phyloP scores from a whole-genome alignment of 495 filamentous ascomycete genomes.

The Aspergillus leporis region DNA sequence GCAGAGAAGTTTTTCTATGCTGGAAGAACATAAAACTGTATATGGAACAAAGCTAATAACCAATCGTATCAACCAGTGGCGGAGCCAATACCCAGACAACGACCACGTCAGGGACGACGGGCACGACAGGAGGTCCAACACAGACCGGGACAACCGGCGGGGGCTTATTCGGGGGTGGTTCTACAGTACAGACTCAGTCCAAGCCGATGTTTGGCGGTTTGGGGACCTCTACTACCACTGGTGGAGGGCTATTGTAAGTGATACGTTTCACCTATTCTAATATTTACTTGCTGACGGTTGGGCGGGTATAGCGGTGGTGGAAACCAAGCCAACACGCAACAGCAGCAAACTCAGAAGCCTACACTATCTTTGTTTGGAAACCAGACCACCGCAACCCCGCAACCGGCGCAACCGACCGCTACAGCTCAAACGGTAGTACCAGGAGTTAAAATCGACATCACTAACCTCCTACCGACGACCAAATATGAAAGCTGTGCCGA shows the following conservation, averaged over 20 bases:
- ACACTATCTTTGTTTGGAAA: conserved; percentile 43
- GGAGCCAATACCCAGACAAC: conserved; percentile 27
- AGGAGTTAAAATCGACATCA: conserved; percentile 75
- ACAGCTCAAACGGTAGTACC: conserved; percentile 48
- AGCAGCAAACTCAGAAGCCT: conserved; percentile 40
- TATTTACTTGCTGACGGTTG: conserved; percentile 15
- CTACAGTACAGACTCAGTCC: conserved; percentile 39
- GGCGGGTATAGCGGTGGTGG: conserved; percentile 23
- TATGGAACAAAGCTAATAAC: not conserved
- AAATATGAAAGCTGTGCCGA: conserved; percentile 87
- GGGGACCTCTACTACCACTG: conserved; percentile 28
- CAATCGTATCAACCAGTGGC: conserved; percentile 20
- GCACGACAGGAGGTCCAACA: too few relatives aligned
- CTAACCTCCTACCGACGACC: conserved; percentile 78
- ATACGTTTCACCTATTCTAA: conserved; percentile 15
- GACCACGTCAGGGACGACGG: conserved; percentile 29
- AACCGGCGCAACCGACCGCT: conserved; percentile 48
- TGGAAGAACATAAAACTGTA: too few relatives aligned
- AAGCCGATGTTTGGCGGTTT: conserved; percentile 39
- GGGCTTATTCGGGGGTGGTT: conserved; percentile 32
- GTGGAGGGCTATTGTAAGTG: conserved; percentile 55
- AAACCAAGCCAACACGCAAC: conserved; percentile 26
- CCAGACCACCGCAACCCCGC: conserved; percentile 36
- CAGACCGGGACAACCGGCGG: conserved; percentile 37
- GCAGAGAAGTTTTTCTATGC: too few relatives aligned